Evolutionary conservation across 2,329 filamentous ascomycete species (phyloP).

Genomic region (Knufia petricola): DNA sequence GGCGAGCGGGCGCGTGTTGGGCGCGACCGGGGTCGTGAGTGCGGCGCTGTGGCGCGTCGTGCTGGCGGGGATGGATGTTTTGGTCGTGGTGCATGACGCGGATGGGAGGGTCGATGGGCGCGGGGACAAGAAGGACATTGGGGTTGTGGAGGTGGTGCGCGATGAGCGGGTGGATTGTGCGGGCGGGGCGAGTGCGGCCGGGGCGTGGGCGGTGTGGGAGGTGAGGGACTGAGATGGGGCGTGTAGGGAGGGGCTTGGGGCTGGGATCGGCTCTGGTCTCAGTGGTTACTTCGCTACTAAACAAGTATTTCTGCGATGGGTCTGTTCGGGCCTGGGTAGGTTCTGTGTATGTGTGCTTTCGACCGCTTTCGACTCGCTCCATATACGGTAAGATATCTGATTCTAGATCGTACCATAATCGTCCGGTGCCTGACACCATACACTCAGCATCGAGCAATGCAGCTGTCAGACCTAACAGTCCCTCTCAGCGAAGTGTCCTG

Average conservation of each 20-base stretch:
- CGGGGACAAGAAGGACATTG: not conserved
- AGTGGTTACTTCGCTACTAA: too few species aligned
- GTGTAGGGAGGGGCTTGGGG: too few species aligned
- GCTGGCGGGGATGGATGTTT: constrained; percentile 11
- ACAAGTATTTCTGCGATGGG: too few species aligned
- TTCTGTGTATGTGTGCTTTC: too few species aligned
- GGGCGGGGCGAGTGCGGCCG: not conserved
- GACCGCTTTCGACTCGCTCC: too few species aligned
- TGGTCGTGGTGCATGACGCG: constrained; percentile 16
- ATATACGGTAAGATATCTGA: too few species aligned
- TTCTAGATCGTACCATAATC: too few species aligned
- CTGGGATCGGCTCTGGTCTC: too few species aligned
- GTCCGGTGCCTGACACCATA: too few species aligned
- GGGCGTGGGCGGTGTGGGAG: not conserved
- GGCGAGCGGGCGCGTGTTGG: constrained; percentile 8
- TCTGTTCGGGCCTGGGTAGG: too few species aligned
- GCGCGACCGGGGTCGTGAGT: constrained; percentile 10
- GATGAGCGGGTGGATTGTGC: constrained; percentile 9
- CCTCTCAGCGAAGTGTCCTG: not conserved
- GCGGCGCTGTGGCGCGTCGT: constrained; percentile 12
- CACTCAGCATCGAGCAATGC: too few species aligned
- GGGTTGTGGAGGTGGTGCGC: constrained; percentile 17
- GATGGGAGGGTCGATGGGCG: constrained; percentile 5
- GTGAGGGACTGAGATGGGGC: not conserved
- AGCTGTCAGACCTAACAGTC: too few species aligned